Conservation (phyloP, 768 basidiomycete species). For the Kwoniella sp. region DNA sequence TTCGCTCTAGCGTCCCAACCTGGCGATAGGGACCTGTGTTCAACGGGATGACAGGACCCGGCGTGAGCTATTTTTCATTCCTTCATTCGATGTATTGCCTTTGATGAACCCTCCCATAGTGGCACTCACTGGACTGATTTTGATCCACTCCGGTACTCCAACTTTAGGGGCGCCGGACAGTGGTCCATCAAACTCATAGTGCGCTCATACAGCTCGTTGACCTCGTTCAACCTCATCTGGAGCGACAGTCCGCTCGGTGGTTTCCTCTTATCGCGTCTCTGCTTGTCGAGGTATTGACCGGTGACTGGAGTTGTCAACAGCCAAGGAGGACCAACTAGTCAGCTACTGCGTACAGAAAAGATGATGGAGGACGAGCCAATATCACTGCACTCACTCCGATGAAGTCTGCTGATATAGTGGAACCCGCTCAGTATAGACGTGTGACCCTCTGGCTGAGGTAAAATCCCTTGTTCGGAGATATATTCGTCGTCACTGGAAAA, state of each 20-base stretch:
- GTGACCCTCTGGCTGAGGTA: constrained; percentile 84
- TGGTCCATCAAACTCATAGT: constrained; percentile 74
- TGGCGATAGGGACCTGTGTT: constrained; percentile 30
- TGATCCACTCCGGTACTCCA: constrained; percentile 51
- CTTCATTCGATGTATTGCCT: too few relatives aligned
- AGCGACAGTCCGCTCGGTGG: constrained; percentile 42
- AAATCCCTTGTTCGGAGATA: constrained; percentile 80
- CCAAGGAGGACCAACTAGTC: background rate
- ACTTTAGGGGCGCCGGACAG: constrained; percentile 72
- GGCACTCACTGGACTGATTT: constrained; percentile 25
- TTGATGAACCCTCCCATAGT: too few relatives aligned
- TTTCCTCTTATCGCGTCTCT: constrained; percentile 37
- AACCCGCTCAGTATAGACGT: constrained; percentile 83
- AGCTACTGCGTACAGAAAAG: background rate
- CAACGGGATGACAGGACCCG: background rate
- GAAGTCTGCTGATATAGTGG: constrained; percentile 79
- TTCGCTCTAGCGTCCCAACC: constrained; percentile 62
- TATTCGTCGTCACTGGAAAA: constrained; percentile 59
- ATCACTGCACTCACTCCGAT: constrained; percentile 17
- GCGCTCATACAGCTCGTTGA: constrained; percentile 74
- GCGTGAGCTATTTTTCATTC: background rate
- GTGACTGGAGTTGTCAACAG: constrained; percentile 25
- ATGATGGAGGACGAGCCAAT: too few relatives aligned
- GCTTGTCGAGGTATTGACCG: constrained; percentile 42
- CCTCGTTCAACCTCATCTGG: constrained; percentile 67